Evolutionary conservation across 1,139 yeast species (phyloP).

Genomic region (Hansenula lynferdii): DNA sequence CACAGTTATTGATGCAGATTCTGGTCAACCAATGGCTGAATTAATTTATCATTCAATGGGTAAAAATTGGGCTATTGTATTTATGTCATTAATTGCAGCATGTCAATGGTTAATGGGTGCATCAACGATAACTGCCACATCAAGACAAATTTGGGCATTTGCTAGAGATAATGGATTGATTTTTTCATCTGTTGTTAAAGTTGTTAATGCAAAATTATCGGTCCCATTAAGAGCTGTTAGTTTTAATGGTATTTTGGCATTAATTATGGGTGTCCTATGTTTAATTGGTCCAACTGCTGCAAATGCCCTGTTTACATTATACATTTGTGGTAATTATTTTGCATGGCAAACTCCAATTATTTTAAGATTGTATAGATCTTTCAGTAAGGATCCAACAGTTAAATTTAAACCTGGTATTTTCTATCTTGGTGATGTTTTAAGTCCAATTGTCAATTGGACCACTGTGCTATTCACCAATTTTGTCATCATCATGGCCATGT

Average conservation of each 20-base stretch:
- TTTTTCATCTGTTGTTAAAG: constrained; percentile 42
- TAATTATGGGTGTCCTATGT: constrained; percentile 52
- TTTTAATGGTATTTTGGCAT: constrained; percentile 43
- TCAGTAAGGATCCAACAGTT: constrained; percentile 30
- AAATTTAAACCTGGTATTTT: constrained; percentile 40
- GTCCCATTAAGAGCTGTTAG: constrained; percentile 62
- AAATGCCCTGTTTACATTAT: constrained; percentile 51
- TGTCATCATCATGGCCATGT: constrained; percentile 36
- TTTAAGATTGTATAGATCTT: constrained; percentile 34
- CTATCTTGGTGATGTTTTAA: constrained; percentile 5
- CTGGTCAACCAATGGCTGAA: constrained; percentile 62
- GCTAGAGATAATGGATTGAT: constrained; percentile 47
- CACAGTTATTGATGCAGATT: constrained; percentile 36
- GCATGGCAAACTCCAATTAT: constrained; percentile 58
- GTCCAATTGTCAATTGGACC: constrained; percentile 3
- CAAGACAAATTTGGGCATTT: constrained; percentile 49
- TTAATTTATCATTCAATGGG: constrained; percentile 63
- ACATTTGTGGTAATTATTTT: constrained; percentile 56
- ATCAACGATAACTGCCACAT: constrained; percentile 45
- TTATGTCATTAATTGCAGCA: constrained; percentile 53
- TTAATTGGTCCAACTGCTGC: constrained; percentile 59
- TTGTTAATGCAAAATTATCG: constrained; percentile 44
- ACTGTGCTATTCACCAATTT: constrained; percentile 18
- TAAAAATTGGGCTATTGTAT: constrained; percentile 63
- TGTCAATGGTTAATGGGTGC: constrained; percentile 69